These are phyloP conservation scores for Peronospora farinosa DNA, from an alignment of 352 stramenopile species.

Conservation along the genomic window DNA sequence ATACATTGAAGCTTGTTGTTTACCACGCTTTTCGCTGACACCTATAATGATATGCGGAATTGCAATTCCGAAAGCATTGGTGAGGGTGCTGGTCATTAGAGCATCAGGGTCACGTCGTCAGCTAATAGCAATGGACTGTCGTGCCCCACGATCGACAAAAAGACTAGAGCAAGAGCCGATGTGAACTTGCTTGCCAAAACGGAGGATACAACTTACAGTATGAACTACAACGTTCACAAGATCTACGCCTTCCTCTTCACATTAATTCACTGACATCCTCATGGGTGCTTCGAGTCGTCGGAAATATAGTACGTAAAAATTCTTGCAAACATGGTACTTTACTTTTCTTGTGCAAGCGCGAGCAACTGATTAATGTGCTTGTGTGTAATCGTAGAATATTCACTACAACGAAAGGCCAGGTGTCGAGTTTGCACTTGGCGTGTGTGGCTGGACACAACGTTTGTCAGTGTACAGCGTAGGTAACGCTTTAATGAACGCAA, in stretches of 20 bases:
- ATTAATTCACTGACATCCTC: conserved; percentile 83
- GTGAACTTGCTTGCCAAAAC: conserved; percentile 16
- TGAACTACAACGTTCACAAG: conserved; percentile 33
- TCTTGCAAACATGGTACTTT: conserved; percentile 16
- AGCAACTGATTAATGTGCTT: conserved; percentile 11
- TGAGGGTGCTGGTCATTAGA: conserved; percentile 64
- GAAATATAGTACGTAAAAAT: conserved; percentile 57
- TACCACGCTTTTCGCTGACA: conserved; percentile 69
- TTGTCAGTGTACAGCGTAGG: conserved; percentile 84
- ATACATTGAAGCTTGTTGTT: conserved; percentile 83
- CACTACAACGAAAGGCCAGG: conserved; percentile 79
- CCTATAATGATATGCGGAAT: conserved; percentile 80
- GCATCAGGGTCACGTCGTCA: background rate
- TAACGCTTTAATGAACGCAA: conserved; percentile 19
- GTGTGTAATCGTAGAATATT: conserved; percentile 50
- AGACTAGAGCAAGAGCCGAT: too few species aligned
- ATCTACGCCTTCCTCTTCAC: conserved; percentile 82
- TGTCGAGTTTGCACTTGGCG: conserved; percentile 88
- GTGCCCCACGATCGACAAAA: conserved; percentile 14
- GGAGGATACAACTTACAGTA: conserved; percentile 18
- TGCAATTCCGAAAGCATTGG: conserved; percentile 62
- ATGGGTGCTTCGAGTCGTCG: conserved; percentile 69
- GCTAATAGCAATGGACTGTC: conserved; percentile 7
- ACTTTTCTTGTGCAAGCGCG: conserved; percentile 13
- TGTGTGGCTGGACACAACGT: conserved; percentile 86